Conservation (phyloP, 805 yeast species). For the Cyberlindnera subsufficiens region DNA sequence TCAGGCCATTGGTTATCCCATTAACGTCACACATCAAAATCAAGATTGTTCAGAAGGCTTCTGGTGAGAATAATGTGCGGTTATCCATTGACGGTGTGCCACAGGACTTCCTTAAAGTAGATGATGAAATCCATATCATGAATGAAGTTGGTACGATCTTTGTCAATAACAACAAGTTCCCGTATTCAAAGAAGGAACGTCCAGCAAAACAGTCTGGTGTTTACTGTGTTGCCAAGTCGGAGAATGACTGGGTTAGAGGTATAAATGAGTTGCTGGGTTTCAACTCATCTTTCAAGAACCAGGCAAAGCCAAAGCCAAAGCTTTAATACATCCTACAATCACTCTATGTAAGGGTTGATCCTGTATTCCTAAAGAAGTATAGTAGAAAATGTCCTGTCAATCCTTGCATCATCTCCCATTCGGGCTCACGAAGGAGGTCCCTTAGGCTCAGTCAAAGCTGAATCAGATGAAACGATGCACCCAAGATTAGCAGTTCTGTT, state of each 20-base stretch:
- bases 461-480: conserved; percentile 64
- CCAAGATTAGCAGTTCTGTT: conserved; percentile 57
- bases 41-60: conserved; percentile 41
- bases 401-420: conserved; percentile 58
- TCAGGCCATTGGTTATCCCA: conserved; percentile 83
- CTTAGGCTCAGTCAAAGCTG: conserved; percentile 44
- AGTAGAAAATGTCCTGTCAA: conserved; percentile 30
- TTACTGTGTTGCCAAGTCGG: conserved; percentile 81
- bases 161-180: conserved; percentile 44
- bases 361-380: background rate
- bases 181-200: conserved; percentile 25
- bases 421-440: conserved; percentile 75
- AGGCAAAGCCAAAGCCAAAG: conserved; percentile 18
- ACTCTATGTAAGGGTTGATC: background rate
- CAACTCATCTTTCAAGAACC: conserved; percentile 71
- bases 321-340: background rate
- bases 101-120: conserved; percentile 59
- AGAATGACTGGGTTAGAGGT: conserved; percentile 89
- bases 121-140: conserved; percentile 74
- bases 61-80: conserved; percentile 40
- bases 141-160: conserved; percentile 59
- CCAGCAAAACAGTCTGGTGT: conserved; percentile 45
- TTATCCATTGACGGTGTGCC: conserved; percentile 82
- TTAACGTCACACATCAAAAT: conserved; percentile 67
- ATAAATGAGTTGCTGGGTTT: conserved; percentile 85